Conservation (phyloP, 306 rosid species). For the Hippophae gyantsensis region DNA sequence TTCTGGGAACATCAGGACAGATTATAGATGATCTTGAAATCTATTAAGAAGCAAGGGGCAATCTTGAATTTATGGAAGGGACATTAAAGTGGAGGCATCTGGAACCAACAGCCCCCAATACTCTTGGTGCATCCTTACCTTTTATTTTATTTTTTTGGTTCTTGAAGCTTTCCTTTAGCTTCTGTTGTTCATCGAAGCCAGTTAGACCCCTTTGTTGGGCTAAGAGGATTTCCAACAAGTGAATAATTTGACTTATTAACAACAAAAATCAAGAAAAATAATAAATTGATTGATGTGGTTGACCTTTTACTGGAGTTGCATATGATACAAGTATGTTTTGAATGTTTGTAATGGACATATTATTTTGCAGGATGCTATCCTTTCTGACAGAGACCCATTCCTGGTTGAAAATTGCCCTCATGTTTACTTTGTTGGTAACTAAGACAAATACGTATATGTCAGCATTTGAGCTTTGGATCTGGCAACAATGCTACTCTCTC, state of each 20-base stretch:
- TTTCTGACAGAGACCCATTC: conserved; percentile 83
- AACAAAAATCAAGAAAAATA: background rate
- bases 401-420: conserved; percentile 82
- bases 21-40: conserved; percentile 81
- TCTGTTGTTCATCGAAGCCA: no score
- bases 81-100: conserved; percentile 89
- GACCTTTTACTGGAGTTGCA: conserved; percentile 1
- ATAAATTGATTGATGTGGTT: background rate
- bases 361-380: conserved; percentile 82
- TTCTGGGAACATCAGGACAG: conserved; percentile 93
- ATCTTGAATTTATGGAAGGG: conserved; percentile 87
- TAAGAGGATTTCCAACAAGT: background rate
- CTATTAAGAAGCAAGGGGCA: conserved; percentile 71
- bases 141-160: background rate
- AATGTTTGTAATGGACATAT: conserved; percentile 4
- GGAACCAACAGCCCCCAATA: conserved; percentile 95
- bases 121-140: conserved; percentile 53
- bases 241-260: background rate
- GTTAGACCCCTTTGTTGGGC: no score
- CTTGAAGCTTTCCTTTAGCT: conserved; percentile 8
- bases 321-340: background rate
- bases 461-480: conserved; percentile 85
- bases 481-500: conserved; percentile 37
- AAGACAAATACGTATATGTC: conserved; percentile 61
- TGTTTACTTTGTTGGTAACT: conserved; percentile 86